Evolutionary conservation across 192 early-diverging fungal genomes (phyloP).

Genomic region (Coemansia sp.): DNA sequence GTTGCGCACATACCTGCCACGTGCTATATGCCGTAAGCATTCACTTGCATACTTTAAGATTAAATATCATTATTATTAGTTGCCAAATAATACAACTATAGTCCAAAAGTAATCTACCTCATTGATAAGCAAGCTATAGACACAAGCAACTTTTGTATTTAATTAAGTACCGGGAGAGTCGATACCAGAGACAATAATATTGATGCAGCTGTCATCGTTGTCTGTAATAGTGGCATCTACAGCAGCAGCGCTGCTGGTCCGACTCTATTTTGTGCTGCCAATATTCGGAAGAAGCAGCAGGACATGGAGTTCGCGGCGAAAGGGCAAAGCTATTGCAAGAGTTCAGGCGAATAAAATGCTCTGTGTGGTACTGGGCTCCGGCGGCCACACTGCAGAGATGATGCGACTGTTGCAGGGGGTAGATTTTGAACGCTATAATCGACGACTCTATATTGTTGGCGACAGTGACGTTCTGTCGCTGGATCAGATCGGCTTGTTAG

Average conservation of each 20-base stretch:
- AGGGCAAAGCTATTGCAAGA: conserved; percentile 22
- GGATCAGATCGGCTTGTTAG: conserved; percentile 60
- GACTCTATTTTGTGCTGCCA: conserved; percentile 44
- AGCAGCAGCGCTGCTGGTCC: conserved; percentile 9
- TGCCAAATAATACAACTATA: not conserved
- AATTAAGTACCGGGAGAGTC: not conserved
- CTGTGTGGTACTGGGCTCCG: conserved; percentile 48
- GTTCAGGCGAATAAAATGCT: conserved; percentile 20
- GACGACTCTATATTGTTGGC: conserved; percentile 73
- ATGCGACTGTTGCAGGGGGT: conserved; percentile 65
- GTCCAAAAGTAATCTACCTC: no score
- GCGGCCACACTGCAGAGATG: conserved; percentile 96
- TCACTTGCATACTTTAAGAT: not conserved
- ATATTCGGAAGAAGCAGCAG: conserved; percentile 14
- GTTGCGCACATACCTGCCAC: not conserved
- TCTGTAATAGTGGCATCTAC: not conserved
- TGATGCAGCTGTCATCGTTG: conserved; percentile 1
- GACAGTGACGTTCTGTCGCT: conserved; percentile 62
- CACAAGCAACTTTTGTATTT: not conserved
- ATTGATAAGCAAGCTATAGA: no score
- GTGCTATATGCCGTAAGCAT: not conserved
- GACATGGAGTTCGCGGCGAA: conserved; percentile 10
- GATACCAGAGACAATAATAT: not conserved
- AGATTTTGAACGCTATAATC: conserved; percentile 59
- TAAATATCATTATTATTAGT: not conserved